Evolutionary conservation across 768 basidiomycete genomes (phyloP).

Genomic region (Favolaschia claudopus): DNA sequence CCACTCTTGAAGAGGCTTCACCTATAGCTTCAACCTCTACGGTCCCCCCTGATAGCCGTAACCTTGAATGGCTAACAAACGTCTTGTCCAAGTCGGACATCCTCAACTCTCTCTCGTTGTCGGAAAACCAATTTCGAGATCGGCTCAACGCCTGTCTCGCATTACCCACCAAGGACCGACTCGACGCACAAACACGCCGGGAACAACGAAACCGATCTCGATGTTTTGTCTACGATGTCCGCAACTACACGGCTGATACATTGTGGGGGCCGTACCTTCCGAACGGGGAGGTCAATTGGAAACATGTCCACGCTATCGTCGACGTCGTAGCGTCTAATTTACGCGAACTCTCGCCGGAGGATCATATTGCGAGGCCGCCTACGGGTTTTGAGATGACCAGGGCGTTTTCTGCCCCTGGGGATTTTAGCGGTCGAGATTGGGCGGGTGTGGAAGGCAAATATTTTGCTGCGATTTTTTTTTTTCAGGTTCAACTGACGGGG

Average conservation of each 20-base stretch:
- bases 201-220: slow-evolving; percentile 49
- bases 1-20: slow-evolving; percentile 45
- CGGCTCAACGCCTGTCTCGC: slow-evolving; percentile 59
- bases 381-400: slow-evolving; percentile 59
- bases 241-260: slow-evolving; percentile 58
- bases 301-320: slow-evolving; percentile 66
- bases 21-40: slow-evolving; percentile 30
- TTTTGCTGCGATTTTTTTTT: neutral
- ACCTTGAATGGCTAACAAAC: slow-evolving; percentile 54
- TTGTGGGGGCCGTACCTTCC: slow-evolving; percentile 67
- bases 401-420: slow-evolving; percentile 62
- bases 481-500: too few relatives aligned
- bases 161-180: slow-evolving; percentile 47
- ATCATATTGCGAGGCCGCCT: slow-evolving; percentile 52
- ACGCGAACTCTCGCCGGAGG: slow-evolving; percentile 51
- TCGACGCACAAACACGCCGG: too few relatives aligned
- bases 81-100: slow-evolving; percentile 48
- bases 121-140: slow-evolving; percentile 48
- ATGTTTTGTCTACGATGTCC: slow-evolving; percentile 69
- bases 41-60: slow-evolving; percentile 43
- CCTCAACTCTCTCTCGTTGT: slow-evolving; percentile 33
- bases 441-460: slow-evolving; percentile 68
- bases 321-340: slow-evolving; percentile 63
- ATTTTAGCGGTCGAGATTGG: slow-evolving; percentile 60
- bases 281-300: slow-evolving; percentile 62